Percentiles rank a stretch among this genome's conserved stretches.
Evolutionary conservation across 768 basidiomycete species (phyloP).

Genomic region (Termitomyces sp.): DNA sequence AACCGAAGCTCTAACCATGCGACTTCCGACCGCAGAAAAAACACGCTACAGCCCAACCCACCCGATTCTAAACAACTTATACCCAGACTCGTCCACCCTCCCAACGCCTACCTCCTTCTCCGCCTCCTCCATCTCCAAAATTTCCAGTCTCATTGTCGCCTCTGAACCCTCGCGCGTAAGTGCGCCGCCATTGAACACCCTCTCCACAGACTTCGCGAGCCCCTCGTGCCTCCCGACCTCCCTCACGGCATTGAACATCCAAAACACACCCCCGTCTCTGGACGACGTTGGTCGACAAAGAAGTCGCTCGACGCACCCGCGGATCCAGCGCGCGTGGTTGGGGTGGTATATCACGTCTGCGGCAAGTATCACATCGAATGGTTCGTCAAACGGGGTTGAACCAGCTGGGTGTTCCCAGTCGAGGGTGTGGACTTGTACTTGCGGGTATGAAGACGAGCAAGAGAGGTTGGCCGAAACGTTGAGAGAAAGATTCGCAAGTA

Average conservation of each 20-base stretch:
- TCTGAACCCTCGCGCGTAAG: not conserved
- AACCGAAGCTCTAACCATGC: no score
- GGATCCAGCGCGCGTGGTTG: constrained; percentile 65
- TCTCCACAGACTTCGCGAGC: constrained; percentile 50
- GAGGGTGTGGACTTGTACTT: constrained; percentile 45
- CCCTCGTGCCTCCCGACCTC: constrained; percentile 58
- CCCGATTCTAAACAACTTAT: no score
- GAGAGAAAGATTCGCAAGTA: constrained; percentile 56
- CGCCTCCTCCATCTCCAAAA: constrained; percentile 43
- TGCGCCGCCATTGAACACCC: constrained; percentile 36
- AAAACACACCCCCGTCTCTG: constrained; percentile 43
- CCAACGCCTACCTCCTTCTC: constrained; percentile 51
- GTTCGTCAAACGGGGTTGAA: constrained; percentile 27
- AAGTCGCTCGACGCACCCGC: constrained; percentile 48
- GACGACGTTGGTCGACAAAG: constrained; percentile 27
- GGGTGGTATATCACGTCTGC: constrained; percentile 80
- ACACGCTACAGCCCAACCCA: no score
- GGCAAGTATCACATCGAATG: constrained; percentile 71
- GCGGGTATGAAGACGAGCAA: constrained; percentile 5
- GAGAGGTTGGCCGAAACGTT: constrained; percentile 57
- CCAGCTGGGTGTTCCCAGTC: constrained; percentile 58
- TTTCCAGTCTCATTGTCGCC: constrained; percentile 31
- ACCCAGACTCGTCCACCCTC: constrained; percentile 68
- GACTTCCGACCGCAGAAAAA: no score
- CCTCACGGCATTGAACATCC: constrained; percentile 33